A percentile compares a stretch with the other conserved stretches of the same genome.
phyloP scores from a whole-genome alignment of 2,329 filamentous ascomycete species.

The Helminthosporium solani region DNA sequence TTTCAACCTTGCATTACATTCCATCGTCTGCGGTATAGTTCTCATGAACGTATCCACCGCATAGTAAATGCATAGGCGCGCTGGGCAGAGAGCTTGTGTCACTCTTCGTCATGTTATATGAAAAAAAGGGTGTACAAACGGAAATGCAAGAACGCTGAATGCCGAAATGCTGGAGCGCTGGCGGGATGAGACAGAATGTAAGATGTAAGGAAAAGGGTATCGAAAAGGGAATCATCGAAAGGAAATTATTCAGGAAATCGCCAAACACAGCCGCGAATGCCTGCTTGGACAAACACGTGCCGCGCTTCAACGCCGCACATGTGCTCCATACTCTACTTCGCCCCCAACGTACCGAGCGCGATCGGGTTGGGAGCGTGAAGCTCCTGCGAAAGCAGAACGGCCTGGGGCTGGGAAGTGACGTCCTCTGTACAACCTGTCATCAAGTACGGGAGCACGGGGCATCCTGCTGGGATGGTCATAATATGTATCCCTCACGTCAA shows the following conservation, averaged over 20 bases:
- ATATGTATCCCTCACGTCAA: slow-evolving; percentile 20
- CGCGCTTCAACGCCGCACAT: neutral
- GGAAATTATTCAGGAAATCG: neutral
- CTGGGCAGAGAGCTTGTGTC: too few species aligned
- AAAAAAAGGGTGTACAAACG: too few species aligned
- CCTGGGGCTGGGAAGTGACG: neutral
- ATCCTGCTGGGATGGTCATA: slow-evolving; percentile 14
- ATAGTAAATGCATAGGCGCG: too few species aligned
- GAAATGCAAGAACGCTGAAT: too few species aligned
- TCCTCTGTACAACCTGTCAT: slow-evolving; percentile 9
- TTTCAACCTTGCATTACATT: too few species aligned
- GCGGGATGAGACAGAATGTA: neutral
- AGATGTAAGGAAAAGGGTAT: too few species aligned
- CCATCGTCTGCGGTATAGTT: too few species aligned
- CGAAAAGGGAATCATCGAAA: slow-evolving; percentile 2
- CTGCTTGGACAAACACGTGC: neutral
- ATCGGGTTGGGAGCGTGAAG: neutral
- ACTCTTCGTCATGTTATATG: too few species aligned
- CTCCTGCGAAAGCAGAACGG: neutral
- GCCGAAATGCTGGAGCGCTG: too few species aligned
- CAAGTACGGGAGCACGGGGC: slow-evolving; percentile 15
- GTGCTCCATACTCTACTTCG: neutral
- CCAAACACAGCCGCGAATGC: neutral
- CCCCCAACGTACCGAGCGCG: neutral
- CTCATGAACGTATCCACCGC: too few species aligned